Base-by-base conservation (phyloP, 306 rosid species). In the Mimosa pudica region DNA sequence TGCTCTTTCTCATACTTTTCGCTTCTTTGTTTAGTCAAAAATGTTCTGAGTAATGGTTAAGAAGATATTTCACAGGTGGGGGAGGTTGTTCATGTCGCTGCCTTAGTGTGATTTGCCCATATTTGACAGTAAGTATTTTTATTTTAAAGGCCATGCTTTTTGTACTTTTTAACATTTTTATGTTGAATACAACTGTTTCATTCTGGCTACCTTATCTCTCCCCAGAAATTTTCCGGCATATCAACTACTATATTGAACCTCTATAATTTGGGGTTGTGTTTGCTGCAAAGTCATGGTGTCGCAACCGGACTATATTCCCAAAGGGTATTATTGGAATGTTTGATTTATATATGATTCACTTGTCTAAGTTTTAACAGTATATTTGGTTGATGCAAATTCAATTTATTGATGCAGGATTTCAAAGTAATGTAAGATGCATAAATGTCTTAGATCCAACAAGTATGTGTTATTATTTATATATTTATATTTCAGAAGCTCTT, bases 201-300 rank as follows among this genome's bases (percentile, higher is more conserved):
- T 24, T 24, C 30, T 24, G 30, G 30, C 30, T 24, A 24, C 30
- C 30, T 24, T 24, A 24, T 24, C 30, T 24, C 30, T 24, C 30
- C 30, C 30, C 30, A 24, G 30, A 24, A 24, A 24, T 24, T 24
- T 24, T 96, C 35, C 87, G 99, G 79, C 90, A 96, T 66, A 91
- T 96, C 87, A 93, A 90, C 88, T 93, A 98, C 87, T 86, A 86
- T 80, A 98, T 96, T 16, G 99, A 96, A 81, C 97, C 96, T 81
- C 84, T 95, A 70, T 96, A 91, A 75, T 90, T 84, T 87, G 99
- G 99, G 72, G 85, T 82, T 14, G 92, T 96, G 84, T 85, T 96
- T 80, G 85, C 98, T 82, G 92, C 96, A 85, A 93, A 89, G 88
- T 85, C 89, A 57, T 96, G 99, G 99, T 93, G 98, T 69, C 93